Percentiles rank a stretch among this genome's conserved stretches.
These are phyloP conservation scores for Syzygium syzygioides DNA, from an alignment of 441 rosid genomes.

Conservation along the genomic window DNA sequence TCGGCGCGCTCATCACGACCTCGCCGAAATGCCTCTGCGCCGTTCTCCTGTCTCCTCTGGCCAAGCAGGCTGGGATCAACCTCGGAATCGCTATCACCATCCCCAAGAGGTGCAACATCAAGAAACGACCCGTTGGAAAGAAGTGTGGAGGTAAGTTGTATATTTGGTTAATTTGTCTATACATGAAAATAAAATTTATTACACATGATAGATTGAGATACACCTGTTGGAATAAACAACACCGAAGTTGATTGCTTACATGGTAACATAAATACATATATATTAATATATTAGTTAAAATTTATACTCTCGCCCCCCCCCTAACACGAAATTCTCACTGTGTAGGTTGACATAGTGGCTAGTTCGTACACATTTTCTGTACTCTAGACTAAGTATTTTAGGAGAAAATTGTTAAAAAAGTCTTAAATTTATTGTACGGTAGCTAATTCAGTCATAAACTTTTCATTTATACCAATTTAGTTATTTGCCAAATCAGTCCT, in stretches of 20 bases:
- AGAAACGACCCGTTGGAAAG: slow-evolving; percentile 58
- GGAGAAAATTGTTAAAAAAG: no score
- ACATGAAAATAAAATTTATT: not conserved
- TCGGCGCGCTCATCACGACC: slow-evolving; percentile 45
- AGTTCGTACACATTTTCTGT: not conserved
- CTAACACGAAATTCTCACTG: not conserved
- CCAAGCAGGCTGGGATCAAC: slow-evolving; percentile 68
- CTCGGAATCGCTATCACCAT: slow-evolving; percentile 69
- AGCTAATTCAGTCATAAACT: no score
- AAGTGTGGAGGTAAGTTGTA: slow-evolving; percentile 72
- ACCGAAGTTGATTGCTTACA: not conserved
- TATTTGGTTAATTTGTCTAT: not conserved
- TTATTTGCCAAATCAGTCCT: no score
- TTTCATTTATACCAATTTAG: no score
- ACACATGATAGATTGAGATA: not conserved
- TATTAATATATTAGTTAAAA: not conserved
- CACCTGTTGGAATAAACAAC: no score
- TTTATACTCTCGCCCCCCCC: not conserved
- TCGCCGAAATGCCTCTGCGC: slow-evolving; percentile 78
- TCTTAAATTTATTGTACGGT: no score
- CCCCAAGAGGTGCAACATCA: slow-evolving; percentile 81
- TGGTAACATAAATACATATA: not conserved
- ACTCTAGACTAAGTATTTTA: not conserved
- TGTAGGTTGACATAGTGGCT: not conserved
- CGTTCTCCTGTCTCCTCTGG: slow-evolving; percentile 65